Conservation (phyloP, 345 rosid genomes). For the Acer yangbiense region DNA sequence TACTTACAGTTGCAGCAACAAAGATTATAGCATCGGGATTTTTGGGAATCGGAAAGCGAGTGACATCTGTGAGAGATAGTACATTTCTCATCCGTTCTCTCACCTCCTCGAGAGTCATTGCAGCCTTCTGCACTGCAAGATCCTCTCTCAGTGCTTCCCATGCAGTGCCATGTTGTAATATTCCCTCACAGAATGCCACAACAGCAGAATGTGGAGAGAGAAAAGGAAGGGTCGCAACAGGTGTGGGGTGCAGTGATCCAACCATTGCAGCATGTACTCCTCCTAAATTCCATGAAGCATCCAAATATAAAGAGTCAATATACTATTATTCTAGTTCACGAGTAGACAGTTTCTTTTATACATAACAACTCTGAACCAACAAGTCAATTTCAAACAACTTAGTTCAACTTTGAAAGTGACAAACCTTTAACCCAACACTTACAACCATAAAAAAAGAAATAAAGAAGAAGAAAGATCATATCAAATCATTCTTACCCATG, state of each 20-base stretch:
- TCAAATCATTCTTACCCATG: conserved; percentile 54
- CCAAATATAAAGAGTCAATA: conserved; percentile 12
- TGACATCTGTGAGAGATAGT: conserved; percentile 96
- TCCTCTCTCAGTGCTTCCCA: conserved; percentile 98
- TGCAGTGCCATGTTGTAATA: conserved; percentile 88
- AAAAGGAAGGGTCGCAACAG: conserved; percentile 94
- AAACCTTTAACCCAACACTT: neutral
- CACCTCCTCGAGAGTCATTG: conserved; percentile 92
- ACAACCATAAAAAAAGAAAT: conserved; percentile 5
- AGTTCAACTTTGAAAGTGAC: neutral
- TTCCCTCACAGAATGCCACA: conserved; percentile 99
- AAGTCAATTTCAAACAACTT: conserved; percentile 4
- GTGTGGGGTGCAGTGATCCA: conserved; percentile 97
- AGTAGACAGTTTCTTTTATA: neutral
- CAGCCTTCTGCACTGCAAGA: conserved; percentile 64
- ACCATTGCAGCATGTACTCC: conserved; percentile 99
- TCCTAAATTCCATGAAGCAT: conserved; percentile 48
- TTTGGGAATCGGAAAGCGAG: conserved; percentile 92
- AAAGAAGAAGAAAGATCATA: neutral
- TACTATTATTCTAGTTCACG: neutral
- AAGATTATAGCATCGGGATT: conserved; percentile 83
- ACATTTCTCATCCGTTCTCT: conserved; percentile 90
- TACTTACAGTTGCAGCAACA: conserved; percentile 98
- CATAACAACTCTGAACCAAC: neutral
- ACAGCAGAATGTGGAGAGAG: conserved; percentile 98